Conservation (phyloP, 768 basidiomycete genomes). For the Suillus plorans region DNA sequence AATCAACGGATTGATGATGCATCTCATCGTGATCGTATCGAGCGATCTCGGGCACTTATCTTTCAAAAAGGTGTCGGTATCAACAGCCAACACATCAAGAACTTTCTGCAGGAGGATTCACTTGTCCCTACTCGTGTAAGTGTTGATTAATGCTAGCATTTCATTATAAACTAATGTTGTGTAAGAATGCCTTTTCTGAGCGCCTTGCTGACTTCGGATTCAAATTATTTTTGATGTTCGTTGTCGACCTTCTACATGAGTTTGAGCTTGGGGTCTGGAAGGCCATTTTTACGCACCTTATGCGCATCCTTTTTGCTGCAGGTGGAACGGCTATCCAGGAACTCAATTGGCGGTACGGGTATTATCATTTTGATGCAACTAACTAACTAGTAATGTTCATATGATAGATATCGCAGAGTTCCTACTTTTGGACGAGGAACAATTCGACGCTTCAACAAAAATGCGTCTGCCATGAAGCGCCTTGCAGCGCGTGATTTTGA, state of each 20-base stretch:
- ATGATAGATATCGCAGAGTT: constrained; percentile 13
- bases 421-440: constrained; percentile 12
- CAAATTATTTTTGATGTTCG: constrained; percentile 13
- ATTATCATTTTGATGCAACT: not conserved
- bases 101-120: not conserved
- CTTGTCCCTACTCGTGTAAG: not conserved
- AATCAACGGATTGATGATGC: not conserved
- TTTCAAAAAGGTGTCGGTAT: not conserved
- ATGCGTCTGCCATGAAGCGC: constrained; percentile 11
- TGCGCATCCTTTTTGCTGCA: not conserved
- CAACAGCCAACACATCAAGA: not conserved
- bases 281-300: constrained; percentile 29
- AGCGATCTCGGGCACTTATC: not conserved
- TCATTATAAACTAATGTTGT: not conserved
- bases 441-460: constrained; percentile 5
- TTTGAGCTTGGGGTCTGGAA: constrained; percentile 25
- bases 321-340: not conserved
- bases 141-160: not conserved
- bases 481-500: constrained; percentile 13
- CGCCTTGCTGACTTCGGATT: constrained; percentile 10
- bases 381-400: not conserved
- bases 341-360: constrained; percentile 1
- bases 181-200: constrained; percentile 10
- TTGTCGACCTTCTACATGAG: constrained; percentile 21
- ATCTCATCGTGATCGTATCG: not conserved